phyloP scores from a whole-genome alignment of 305 asterid species.

The Solanum chacoense region DNA sequence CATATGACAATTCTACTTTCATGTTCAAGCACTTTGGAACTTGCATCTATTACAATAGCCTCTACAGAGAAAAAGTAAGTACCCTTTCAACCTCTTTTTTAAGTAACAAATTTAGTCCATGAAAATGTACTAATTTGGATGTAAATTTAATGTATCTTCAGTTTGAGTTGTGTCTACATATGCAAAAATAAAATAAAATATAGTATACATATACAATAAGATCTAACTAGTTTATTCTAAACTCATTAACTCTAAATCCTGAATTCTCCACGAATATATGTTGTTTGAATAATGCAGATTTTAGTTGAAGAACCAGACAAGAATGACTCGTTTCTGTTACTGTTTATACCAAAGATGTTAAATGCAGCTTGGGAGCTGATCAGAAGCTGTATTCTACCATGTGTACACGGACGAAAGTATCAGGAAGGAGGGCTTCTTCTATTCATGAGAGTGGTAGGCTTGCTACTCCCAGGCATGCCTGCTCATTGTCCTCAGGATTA shows the following conservation, averaged over 20 bases:
- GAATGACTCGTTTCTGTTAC: constrained; percentile 16
- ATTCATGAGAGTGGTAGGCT: constrained; percentile 23
- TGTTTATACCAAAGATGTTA: constrained; percentile 16
- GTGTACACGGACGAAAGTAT: constrained; percentile 30
- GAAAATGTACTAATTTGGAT: not conserved
- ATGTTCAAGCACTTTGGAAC: constrained; percentile 51
- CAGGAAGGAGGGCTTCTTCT: constrained; percentile 29
- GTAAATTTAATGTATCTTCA: not conserved
- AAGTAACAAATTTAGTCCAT: not conserved
- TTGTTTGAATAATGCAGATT: constrained; percentile 15
- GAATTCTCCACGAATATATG: not conserved
- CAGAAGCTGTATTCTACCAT: constrained; percentile 46
- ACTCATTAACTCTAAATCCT: not conserved
- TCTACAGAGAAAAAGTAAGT: constrained; percentile 34
- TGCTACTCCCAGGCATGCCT: constrained; percentile 30
- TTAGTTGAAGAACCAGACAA: constrained; percentile 30
- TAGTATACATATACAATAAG: not conserved
- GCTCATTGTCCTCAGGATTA: constrained; percentile 49
- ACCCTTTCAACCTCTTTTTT: not conserved
- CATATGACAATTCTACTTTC: constrained; percentile 15
- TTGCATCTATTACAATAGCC: constrained; percentile 25
- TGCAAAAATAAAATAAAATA: not conserved
- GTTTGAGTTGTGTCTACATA: not conserved
- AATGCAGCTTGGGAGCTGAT: constrained; percentile 51
- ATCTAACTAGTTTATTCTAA: not conserved